Conservation (phyloP, 257 asterid species). For the Sherardia arvensis region DNA sequence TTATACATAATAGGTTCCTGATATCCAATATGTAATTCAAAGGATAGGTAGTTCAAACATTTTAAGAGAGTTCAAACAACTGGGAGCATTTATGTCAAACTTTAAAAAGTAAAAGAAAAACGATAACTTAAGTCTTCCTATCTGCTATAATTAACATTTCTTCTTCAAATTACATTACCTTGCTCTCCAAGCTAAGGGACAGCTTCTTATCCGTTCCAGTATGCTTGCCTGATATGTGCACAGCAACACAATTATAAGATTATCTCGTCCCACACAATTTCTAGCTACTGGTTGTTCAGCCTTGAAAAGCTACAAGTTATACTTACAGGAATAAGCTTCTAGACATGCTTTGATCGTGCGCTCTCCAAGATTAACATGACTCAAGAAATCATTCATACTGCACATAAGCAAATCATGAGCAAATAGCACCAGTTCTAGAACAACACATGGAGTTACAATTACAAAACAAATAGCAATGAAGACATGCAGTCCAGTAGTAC, state of each 20-base stretch:
- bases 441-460: background rate
- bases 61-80: background rate
- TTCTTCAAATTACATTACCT: constrained; percentile 38
- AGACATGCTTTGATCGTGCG: constrained; percentile 78
- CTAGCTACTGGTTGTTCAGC: constrained; percentile 2
- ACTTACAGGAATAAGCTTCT: constrained; percentile 96
- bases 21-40: too few relatives aligned
- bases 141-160: background rate
- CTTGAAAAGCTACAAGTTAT: constrained; percentile 6
- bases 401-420: background rate
- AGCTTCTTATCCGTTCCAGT: constrained; percentile 84
- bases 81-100: background rate
- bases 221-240: constrained; percentile 64
- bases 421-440: background rate
- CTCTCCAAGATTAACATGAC: constrained; percentile 78
- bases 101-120: background rate
- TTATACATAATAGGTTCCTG: background rate
- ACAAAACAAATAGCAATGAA: background rate
- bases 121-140: background rate
- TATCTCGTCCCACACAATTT: constrained; percentile 1
- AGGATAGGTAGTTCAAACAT: background rate
- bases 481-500: background rate
- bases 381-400: constrained; percentile 76
- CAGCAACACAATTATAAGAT: constrained; percentile 5
- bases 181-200: constrained; percentile 85